These are phyloP conservation scores for Nephelium lappaceum DNA, from an alignment of 345 rosid species.

Conservation along the genomic window DNA sequence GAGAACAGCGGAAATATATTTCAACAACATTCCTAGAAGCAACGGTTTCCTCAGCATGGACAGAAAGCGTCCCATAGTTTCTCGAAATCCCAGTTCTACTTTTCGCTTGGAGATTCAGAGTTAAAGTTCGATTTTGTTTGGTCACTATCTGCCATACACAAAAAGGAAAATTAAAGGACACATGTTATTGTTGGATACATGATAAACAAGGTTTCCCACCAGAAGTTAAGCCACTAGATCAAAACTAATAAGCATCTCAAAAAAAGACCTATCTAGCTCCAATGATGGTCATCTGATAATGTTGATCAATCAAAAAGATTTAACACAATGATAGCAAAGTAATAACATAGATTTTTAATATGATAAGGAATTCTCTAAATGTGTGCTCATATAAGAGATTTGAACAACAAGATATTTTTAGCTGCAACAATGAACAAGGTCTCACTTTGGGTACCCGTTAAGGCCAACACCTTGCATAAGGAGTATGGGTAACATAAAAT, in stretches of 20 bases:
- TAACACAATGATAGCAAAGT: neutral
- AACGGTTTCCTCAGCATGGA: constrained; percentile 73
- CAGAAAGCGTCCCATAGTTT: constrained; percentile 58
- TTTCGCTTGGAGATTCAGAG: constrained; percentile 50
- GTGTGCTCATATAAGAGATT: neutral
- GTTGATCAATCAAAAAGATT: neutral
- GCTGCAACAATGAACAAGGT: neutral
- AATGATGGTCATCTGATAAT: neutral
- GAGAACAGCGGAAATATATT: constrained; percentile 49
- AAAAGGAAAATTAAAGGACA: neutral
- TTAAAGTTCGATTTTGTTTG: constrained; percentile 46
- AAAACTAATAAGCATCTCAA: neutral
- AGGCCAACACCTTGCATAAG: neutral
- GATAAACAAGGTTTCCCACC: neutral
- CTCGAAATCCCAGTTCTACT: constrained; percentile 38
- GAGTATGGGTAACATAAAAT: no score
- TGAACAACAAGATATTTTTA: neutral
- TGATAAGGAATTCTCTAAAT: no score
- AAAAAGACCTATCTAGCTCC: neutral
- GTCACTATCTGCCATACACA: constrained; percentile 63
- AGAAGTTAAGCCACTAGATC: neutral
- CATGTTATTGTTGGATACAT: neutral
- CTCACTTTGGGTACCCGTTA: neutral
- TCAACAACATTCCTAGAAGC: constrained; percentile 65
- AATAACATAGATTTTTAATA: neutral